Conservation (phyloP, 2,329 filamentous ascomycete genomes). For the Cytospora piceae region DNA sequence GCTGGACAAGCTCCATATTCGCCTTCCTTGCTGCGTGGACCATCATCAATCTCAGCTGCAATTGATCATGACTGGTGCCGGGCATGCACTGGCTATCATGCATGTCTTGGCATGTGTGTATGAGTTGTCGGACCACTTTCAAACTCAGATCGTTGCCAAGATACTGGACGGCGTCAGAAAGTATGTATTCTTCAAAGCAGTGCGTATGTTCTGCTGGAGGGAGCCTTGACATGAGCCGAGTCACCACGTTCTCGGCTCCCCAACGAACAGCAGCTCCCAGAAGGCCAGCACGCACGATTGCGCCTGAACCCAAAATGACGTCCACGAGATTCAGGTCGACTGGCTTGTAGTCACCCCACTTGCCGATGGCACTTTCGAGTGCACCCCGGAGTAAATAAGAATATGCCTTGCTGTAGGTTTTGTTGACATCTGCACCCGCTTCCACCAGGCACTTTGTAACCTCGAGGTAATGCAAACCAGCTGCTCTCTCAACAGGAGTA, state of each 20-base stretch:
- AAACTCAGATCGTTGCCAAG: neutral
- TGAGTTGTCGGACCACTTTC: neutral
- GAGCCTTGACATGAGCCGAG: neutral
- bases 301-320: neutral
- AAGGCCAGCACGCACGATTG: neutral
- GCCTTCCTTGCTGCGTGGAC: neutral
- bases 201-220: neutral
- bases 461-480: neutral
- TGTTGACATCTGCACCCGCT: neutral
- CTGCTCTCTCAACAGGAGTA: neutral
- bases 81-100: neutral
- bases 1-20: neutral
- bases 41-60: neutral
- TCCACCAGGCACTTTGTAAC: neutral
- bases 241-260: neutral
- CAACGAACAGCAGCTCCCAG: neutral
- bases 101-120: neutral
- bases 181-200: neutral
- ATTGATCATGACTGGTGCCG: rapidly evolving
- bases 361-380: neutral
- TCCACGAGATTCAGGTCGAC: neutral
- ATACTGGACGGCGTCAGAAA: neutral
- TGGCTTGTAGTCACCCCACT: neutral
- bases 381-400: neutral
- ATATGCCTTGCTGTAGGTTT: neutral